Conservation (phyloP, 208 protist genomes). For the Trypanosoma cruzi region DNA sequence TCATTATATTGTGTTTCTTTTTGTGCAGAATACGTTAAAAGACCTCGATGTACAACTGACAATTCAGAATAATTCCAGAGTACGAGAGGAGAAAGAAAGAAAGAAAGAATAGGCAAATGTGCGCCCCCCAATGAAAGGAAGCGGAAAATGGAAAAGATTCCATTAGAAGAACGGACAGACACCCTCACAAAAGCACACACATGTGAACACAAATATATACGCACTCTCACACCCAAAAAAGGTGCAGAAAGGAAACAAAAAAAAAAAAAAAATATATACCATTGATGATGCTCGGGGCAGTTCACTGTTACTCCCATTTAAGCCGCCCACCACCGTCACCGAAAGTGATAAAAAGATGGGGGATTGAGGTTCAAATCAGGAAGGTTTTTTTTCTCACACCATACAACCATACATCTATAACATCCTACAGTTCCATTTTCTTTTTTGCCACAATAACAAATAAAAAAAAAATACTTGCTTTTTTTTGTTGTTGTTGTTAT, state of each 20-base stretch:
- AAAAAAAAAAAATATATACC: not conserved
- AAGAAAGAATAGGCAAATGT: not conserved
- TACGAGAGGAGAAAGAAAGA: not conserved
- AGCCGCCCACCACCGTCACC: not conserved
- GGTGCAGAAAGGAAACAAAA: not conserved
- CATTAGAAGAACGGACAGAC: not conserved
- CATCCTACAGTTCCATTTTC: not conserved
- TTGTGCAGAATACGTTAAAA: not conserved
- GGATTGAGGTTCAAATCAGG: not conserved
- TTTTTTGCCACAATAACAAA: no score
- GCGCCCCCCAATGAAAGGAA: not conserved
- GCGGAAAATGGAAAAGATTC: not conserved
- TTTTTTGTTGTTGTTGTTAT: slow-evolving; percentile 21
- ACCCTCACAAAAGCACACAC: not conserved
- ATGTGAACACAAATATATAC: not conserved
- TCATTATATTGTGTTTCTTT: not conserved
- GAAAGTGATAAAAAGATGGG: not conserved
- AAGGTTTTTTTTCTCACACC: no score
- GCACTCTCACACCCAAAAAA: not conserved
- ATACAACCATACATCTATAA: not conserved
- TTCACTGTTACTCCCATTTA: not conserved
- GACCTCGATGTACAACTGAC: not conserved
- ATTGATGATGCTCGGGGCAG: not conserved
- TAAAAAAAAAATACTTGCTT: no score
- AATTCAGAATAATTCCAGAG: not conserved